These are phyloP conservation scores for Polytrichum commune DNA, from an alignment of 225 moss, liverwort and hornwort genomes.

Conservation along the genomic window DNA sequence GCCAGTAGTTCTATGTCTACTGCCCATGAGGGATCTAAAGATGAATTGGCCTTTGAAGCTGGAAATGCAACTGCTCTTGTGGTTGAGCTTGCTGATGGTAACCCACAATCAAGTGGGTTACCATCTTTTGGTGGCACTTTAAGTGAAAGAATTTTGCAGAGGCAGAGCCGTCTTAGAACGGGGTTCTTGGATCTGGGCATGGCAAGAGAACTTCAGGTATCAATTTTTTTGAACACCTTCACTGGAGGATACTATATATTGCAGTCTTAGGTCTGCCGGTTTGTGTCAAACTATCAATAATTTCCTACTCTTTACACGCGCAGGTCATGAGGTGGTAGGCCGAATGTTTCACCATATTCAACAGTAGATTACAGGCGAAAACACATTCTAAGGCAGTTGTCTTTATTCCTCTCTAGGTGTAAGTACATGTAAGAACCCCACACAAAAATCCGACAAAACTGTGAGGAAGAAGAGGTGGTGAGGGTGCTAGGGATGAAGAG, in stretches of 20 bases:
- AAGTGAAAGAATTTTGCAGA: constrained; percentile 9
- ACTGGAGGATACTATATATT: too few species aligned
- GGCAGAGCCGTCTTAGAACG: neutral
- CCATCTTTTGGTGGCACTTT: constrained; percentile 1
- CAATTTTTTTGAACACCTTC: neutral
- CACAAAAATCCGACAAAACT: neutral
- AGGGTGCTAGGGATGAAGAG: constrained; percentile 38
- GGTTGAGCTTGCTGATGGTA: constrained; percentile 32
- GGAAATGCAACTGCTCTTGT: constrained; percentile 20
- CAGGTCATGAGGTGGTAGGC: too few species aligned
- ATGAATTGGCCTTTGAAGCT: neutral
- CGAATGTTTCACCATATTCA: too few species aligned
- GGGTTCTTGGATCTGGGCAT: constrained; percentile 12
- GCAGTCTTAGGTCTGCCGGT: too few species aligned
- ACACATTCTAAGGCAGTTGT: too few species aligned
- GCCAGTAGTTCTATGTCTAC: neutral
- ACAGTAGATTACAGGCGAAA: too few species aligned
- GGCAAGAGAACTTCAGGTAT: constrained; percentile 31
- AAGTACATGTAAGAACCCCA: too few species aligned
- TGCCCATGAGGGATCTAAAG: neutral
- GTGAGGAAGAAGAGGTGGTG: constrained; percentile 6
- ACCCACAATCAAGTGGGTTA: neutral
- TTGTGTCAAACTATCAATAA: too few species aligned
- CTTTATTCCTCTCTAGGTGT: too few species aligned
- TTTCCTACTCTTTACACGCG: too few species aligned